Base-by-base conservation (phyloP, 345 rosid species). In the Sisymbrium altissimum region DNA sequence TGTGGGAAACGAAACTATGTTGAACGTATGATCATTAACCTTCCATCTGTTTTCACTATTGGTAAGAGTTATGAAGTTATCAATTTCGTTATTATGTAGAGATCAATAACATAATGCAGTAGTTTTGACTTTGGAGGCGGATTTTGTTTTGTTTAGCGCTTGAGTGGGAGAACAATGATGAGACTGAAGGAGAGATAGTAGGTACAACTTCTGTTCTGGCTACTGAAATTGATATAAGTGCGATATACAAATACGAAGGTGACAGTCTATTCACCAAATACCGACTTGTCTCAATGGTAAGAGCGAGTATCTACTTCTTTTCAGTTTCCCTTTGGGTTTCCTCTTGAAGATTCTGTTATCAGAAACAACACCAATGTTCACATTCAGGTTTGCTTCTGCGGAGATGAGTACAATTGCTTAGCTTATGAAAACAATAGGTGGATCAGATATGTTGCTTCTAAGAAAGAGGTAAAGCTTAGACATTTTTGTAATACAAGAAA, bases 231-330 rank as follows among this genome's bases (percentile, higher is more conserved):
- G 79, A 75, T 68, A 30, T 75, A 23, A 52, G 55, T 41, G 63
- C 0, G 38, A 46, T 65, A 23, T 73, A 55, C 78, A 39, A 17
- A 67, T 75, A 38, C 38, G 39, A 75, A 49, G 79, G 68, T 40
- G 56, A 8, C 10, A 7, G 7, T 59, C 0, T 3, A 57, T 14
- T 25, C 35, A 66, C 67, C 12, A 75, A 49, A 39, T 75, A 67
- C 79, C 7, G 9, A 17, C 79, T 75, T 60, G 68, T 67, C 11
- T 59, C 79, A 61, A 41, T 75, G 79, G 79, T 67, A 67, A 39
- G 30, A 38, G 3, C 29, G 3, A 18, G 43, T 9, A 12, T 45
- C 19, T 57, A 13, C 3, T 46, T 36, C 11, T 14, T 30, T 30
- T 48, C 6, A 9, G 6, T 54, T 40, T 74, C 33, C 4, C 4